A percentile compares a stretch with the other conserved stretches of the same genome.
phyloP scores from a whole-genome alignment of 192 early-diverging fungal species.

The Coemansia sp. region DNA sequence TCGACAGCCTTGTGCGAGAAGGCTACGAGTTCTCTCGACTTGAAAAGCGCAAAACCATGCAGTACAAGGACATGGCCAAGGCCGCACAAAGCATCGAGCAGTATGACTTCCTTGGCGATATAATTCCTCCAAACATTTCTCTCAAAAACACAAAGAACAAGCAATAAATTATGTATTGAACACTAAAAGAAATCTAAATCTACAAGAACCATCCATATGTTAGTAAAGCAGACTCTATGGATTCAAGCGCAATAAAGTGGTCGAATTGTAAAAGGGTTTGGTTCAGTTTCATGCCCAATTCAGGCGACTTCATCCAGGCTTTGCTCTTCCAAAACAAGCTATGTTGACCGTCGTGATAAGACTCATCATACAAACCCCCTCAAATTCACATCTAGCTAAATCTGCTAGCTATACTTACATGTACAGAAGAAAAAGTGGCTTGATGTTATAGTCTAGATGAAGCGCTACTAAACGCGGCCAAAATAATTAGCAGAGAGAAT shows the following conservation, averaged over 20 bases:
- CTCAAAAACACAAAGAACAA: conserved; percentile 21
- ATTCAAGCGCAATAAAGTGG: no score
- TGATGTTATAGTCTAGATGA: not conserved
- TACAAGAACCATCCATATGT: not conserved
- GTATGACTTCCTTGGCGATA: conserved; percentile 50
- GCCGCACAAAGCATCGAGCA: conserved; percentile 52
- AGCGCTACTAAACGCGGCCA: not conserved
- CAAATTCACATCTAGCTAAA: no score
- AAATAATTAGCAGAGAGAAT: not conserved
- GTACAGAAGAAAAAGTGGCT: not conserved
- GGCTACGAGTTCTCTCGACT: conserved; percentile 59
- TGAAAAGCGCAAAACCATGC: conserved; percentile 70
- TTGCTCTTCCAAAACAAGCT: conserved; percentile 50
- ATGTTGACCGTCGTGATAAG: conserved; percentile 53
- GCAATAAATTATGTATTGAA: conserved; percentile 6
- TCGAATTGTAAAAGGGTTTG: conserved; percentile 11
- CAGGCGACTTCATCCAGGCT: conserved; percentile 48
- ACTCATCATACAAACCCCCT: conserved; percentile 37
- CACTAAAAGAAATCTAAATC: not conserved
- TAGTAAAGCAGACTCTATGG: no score
- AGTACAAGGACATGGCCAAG: conserved; percentile 72
- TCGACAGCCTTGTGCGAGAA: conserved; percentile 65
- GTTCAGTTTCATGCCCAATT: conserved; percentile 43
- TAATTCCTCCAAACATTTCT: conserved; percentile 35
- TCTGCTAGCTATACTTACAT: conserved; percentile 4